These are phyloP conservation scores for Boletellus deceptivus DNA, from an alignment of 1,284 basidiomycete genomes.

Conservation along the genomic window DNA sequence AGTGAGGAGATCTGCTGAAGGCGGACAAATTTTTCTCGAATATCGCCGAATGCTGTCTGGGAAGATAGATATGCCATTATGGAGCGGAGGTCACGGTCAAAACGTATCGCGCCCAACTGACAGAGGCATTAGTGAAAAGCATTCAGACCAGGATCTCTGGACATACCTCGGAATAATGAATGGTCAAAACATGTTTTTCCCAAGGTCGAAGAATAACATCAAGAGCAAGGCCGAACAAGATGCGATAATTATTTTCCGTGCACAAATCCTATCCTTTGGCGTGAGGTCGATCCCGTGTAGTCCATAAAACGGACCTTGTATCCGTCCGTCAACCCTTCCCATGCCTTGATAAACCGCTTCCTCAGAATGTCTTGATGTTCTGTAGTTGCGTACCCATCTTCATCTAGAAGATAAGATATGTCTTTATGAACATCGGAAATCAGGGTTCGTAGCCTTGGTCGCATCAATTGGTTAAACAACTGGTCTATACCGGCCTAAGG, in stretches of 20 bases:
- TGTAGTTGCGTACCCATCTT: conserved; percentile 79
- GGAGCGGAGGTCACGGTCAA: conserved; percentile 89
- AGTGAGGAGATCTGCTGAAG: conserved; percentile 93
- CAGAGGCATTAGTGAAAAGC: conserved; percentile 10
- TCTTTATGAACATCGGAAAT: conserved; percentile 89
- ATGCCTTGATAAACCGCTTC: conserved; percentile 85
- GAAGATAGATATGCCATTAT: conserved; percentile 81
- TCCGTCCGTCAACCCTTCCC: conserved; percentile 82
- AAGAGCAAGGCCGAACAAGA: conserved; percentile 81
- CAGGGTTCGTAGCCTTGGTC: conserved; percentile 81
- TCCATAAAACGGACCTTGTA: conserved; percentile 62
- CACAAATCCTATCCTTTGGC: conserved; percentile 62
- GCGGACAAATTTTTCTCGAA: conserved; percentile 87
- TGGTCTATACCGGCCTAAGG: conserved; percentile 83
- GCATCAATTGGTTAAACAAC: conserved; percentile 88
- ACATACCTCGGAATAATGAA: conserved; percentile 86
- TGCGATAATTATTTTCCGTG: conserved; percentile 84
- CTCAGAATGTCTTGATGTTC: conserved; percentile 85
- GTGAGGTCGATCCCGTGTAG: conserved; percentile 4
- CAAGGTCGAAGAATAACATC: conserved; percentile 89
- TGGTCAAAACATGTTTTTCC: conserved; percentile 82
- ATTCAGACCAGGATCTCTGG: neutral
- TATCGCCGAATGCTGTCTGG: conserved; percentile 85
- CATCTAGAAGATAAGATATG: conserved; percentile 84
- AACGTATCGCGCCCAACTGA: conserved; percentile 94